Evolutionary conservation across 1,139 yeast genomes (phyloP), one percentile per base, ranked within the genome.

Genomic region (Saccharomyces hybrid): DNA sequence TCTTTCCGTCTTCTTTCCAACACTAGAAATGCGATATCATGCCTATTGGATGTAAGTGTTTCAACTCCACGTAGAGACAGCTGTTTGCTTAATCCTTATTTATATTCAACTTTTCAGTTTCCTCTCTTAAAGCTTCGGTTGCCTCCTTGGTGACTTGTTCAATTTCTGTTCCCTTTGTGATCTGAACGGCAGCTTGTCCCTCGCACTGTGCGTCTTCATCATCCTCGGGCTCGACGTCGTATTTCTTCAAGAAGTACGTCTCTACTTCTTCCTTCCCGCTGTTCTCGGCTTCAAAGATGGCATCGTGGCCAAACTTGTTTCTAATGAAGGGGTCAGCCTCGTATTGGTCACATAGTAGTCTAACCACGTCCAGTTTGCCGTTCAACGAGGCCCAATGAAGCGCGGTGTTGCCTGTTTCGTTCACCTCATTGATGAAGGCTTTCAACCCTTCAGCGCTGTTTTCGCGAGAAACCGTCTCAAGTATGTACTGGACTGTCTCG

Each of bases 331-430:
- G 91, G 69, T 93, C 96, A 0, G 91, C 95, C 6, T 78, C 77
- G 59, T 82, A 88, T 54, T 82, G 78, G 32, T 86, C 91, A 66
- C 93, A 84, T 50, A 93, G 74, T 8, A 80, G 67, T 69, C 86
- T 73, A 42, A 89, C 95, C 8, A 85, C 76, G 2, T 80, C 83
- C 58, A 88, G 71, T 63, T 90, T 93, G 1, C 97, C 98, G 65
- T 88, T 90, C 61, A 82, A 79, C 0, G 96, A 80, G 0, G 98
- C 97, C 99, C 99, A 93, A 70, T 93, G 98, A 59, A 93, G 76
- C 0, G 98, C 86, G 0, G 99, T 90, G 69, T 93, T 93, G 4
- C 98, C 98, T 31, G 86, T 82, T 50, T 81, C 86, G 69, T 93
- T 93, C 55, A 75, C 77, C 26, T 76, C 72, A 54, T 82, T 78